Percentiles rank a stretch among this genome's conserved stretches.
These are phyloP conservation scores for Trichoderma hamatum DNA, from an alignment of 2,329 filamentous ascomycete species.

Conservation along the genomic window DNA sequence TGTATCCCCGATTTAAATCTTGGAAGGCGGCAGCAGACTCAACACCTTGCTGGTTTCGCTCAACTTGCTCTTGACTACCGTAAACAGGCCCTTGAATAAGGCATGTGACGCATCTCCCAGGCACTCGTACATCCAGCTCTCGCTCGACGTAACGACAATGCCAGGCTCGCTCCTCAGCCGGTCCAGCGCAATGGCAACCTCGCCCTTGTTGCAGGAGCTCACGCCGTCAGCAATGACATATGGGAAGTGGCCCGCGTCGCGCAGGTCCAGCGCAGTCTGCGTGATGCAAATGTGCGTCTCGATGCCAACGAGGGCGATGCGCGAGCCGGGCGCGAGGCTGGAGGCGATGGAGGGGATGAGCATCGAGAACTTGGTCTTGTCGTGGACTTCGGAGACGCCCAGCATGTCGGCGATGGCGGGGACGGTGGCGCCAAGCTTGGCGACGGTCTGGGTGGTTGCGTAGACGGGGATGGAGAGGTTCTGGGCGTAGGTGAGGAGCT, in stretches of 20 bases:
- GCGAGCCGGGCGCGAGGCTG: slow-evolving; percentile 45
- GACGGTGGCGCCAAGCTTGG: slow-evolving; percentile 79
- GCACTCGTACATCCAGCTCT: slow-evolving; percentile 87
- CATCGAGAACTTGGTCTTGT: slow-evolving; percentile 95
- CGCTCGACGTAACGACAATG: slow-evolving; percentile 79
- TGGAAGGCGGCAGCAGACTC: slow-evolving; percentile 61
- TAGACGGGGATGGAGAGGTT: slow-evolving; percentile 76
- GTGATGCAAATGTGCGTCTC: slow-evolving; percentile 94
- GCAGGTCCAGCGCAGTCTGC: slow-evolving; percentile 84
- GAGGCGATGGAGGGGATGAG: slow-evolving; percentile 66
- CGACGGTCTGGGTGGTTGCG: slow-evolving; percentile 81
- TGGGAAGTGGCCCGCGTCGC: slow-evolving; percentile 74
- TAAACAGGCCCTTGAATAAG: slow-evolving; percentile 74
- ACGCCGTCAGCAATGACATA: slow-evolving; percentile 90
- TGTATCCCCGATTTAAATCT: slow-evolving; percentile 46
- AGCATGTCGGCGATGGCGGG: slow-evolving; percentile 65
- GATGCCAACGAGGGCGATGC: slow-evolving; percentile 83
- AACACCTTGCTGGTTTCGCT: slow-evolving; percentile 71
- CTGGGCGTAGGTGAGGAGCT: slow-evolving; percentile 67
- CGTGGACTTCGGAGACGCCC: slow-evolving; percentile 57
- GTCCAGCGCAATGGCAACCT: slow-evolving; percentile 77
- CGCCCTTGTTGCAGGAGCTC: slow-evolving; percentile 80
- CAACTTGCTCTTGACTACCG: slow-evolving; percentile 76
- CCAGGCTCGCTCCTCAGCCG: slow-evolving; percentile 72
- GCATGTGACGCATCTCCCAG: slow-evolving; percentile 77